Conservation (phyloP, 2,329 filamentous ascomycete genomes). For the Emydomyces testavorans region DNA sequence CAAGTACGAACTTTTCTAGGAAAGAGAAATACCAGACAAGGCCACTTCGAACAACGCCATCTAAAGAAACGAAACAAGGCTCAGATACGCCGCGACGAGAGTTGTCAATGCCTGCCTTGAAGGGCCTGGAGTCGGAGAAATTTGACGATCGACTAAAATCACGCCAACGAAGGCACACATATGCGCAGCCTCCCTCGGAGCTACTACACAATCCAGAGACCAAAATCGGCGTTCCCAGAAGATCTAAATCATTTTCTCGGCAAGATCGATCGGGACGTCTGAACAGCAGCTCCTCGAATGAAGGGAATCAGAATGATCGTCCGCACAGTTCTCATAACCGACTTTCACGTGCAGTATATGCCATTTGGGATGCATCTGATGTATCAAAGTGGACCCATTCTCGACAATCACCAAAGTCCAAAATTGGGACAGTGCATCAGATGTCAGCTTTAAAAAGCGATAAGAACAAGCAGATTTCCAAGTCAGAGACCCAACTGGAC, state of each 20-base stretch:
- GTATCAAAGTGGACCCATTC: slow-evolving; percentile 1
- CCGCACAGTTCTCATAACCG: slow-evolving; percentile 13
- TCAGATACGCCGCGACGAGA: slow-evolving; percentile 18
- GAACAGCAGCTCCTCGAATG: slow-evolving; percentile 1
- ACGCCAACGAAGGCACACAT: slow-evolving; percentile 31
- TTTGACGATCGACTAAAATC: neutral
- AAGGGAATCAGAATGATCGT: slow-evolving; percentile 10
- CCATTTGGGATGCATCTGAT: slow-evolving; percentile 9
- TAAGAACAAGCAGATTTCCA: neutral
- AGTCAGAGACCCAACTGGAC: neutral
- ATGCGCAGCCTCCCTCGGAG: slow-evolving; percentile 29
- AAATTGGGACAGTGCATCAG: neutral
- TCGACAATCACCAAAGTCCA: neutral
- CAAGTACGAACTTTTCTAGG: slow-evolving; percentile 21
- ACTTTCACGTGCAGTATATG: slow-evolving; percentile 9
- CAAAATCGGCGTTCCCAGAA: slow-evolving; percentile 4
- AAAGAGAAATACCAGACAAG: slow-evolving; percentile 26
- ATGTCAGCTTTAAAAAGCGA: neutral
- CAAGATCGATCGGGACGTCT: neutral
- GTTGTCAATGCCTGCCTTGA: slow-evolving; percentile 18
- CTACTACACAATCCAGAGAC: slow-evolving; percentile 10
- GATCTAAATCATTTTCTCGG: neutral
- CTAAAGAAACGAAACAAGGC: slow-evolving; percentile 22
- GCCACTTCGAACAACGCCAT: slow-evolving; percentile 25
- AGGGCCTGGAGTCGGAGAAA: slow-evolving; percentile 11